Evolutionary conservation across 768 basidiomycete genomes (phyloP).

Genomic region (Russula olivacea): DNA sequence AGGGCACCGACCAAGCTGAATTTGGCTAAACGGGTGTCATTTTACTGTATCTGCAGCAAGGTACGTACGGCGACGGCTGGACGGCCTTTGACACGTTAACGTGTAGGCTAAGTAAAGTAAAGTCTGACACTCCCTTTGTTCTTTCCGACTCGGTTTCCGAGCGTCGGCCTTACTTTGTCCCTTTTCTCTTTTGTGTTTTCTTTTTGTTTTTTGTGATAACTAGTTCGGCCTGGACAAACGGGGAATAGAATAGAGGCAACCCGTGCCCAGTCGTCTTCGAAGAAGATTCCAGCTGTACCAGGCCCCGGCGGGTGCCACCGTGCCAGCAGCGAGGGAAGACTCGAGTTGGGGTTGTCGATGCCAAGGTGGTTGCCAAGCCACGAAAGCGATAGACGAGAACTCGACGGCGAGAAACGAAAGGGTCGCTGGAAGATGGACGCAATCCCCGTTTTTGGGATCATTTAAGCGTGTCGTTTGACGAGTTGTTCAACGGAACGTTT

Average conservation of each 20-base stretch:
- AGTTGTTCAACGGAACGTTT: not conserved
- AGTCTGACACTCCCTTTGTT: conserved; percentile 7
- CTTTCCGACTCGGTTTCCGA: not conserved
- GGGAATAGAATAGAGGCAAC: conserved; percentile 5
- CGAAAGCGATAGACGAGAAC: not conserved
- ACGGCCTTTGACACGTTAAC: conserved; percentile 14
- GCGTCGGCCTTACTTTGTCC: not conserved
- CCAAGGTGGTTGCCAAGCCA: not conserved
- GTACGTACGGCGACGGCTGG: not conserved
- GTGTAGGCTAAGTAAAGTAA: not conserved
- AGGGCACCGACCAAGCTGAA: conserved; percentile 1
- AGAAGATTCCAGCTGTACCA: not conserved
- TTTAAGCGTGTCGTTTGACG: conserved; percentile 6
- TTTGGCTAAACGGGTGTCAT: conserved; percentile 14
- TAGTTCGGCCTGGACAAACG: conserved; percentile 10
- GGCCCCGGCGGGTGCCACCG: no score
- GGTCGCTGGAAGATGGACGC: not conserved
- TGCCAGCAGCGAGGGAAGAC: not conserved
- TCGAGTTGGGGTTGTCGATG: not conserved
- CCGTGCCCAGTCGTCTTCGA: not conserved
- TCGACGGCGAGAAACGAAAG: not conserved
- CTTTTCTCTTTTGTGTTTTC: not conserved
- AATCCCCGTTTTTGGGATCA: not conserved
- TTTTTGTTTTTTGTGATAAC: not conserved
- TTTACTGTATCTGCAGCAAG: not conserved